Evolutionary conservation across 2,329 filamentous ascomycete species (phyloP), one percentile per base, ranked within the genome.

Genomic region (Blumeriella jaapii): DNA sequence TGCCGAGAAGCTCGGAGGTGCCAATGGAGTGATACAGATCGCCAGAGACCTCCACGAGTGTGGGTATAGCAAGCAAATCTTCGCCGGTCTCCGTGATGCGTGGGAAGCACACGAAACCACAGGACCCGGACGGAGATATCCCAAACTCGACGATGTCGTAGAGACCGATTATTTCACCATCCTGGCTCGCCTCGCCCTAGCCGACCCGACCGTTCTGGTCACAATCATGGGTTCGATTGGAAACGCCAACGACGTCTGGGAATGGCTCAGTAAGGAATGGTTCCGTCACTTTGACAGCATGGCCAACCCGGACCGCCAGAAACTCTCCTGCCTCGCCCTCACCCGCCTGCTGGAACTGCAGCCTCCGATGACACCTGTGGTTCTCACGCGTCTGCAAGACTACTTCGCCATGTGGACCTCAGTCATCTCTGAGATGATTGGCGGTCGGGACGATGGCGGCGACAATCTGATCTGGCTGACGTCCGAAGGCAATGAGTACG

Each of bases 141-240:
- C 77, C 25, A 71, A 74, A 18, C 71, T 95, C 20, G 79, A 80
- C 48, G 74, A 77, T 9, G 69, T 86, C 8, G 78, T 82, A 1
- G 77, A 94, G 53, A 82, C 82, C 0, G 83, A 94, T 54, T 94
- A 93, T 56, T 81, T 93, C 52, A 72, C 75, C 4, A 75, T 96
- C 2, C 67, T 98, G 2, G 78, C 84, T 2, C 79, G 87, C 1
- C 69, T 96, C 11, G 73, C 78, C 0, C 61, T 93, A 2, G 76
- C 78, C 1, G 80, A 81, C 23, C 83, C 87, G 1, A 59, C 78
- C 11, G 63, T 82, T 2, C 80, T 94, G 46, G 62, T 78, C 4
- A 64, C 71, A 12, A 62, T 75, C 57, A 57, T 79, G 12, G 57
- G 58, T 12, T 59, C 62, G 4, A 40, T 52, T 18, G 54, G 53